phyloP scores from a whole-genome alignment of 768 basidiomycete genomes.

The Lactifluus echinatus region DNA sequence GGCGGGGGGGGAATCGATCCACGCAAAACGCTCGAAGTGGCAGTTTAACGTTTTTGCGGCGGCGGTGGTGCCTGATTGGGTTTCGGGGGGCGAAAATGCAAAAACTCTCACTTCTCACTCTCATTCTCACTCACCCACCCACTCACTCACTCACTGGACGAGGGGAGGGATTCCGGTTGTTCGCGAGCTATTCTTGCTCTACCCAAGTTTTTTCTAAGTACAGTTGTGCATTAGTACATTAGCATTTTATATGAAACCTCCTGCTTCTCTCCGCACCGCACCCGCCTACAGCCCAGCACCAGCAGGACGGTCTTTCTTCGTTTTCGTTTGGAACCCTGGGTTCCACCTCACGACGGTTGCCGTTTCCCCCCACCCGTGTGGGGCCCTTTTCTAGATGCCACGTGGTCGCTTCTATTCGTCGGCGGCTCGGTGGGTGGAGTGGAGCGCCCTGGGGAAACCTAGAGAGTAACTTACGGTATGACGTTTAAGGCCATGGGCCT shows the following conservation, averaged over 20 bases:
- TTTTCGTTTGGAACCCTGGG: not conserved
- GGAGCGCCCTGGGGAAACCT: conserved; percentile 9
- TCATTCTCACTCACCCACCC: too few relatives aligned
- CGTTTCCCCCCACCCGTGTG: not conserved
- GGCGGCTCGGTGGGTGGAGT: not conserved
- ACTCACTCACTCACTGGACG: too few relatives aligned
- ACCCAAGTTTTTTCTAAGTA: not conserved
- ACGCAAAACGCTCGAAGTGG: not conserved
- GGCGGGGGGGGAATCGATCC: conserved; percentile 2
- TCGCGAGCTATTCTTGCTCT: not conserved
- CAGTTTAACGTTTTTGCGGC: too few relatives aligned
- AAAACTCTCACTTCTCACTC: not conserved
- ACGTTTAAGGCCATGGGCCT: conserved; percentile 2
- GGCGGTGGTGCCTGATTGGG: conserved; percentile 8
- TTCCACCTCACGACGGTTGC: conserved; percentile 7
- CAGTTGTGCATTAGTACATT: too few relatives aligned
- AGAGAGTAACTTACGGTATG: conserved; percentile 1
- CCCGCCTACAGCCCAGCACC: too few relatives aligned
- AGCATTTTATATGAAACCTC: too few relatives aligned
- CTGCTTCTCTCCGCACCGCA: conserved; percentile 10
- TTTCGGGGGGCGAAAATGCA: not conserved
- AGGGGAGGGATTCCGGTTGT: not conserved
- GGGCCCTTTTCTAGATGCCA: conserved; percentile 1
- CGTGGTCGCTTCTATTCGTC: not conserved
- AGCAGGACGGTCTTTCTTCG: not conserved